Conservation (phyloP, 352 stramenopile species). For the Pythium chondricola region DNA sequence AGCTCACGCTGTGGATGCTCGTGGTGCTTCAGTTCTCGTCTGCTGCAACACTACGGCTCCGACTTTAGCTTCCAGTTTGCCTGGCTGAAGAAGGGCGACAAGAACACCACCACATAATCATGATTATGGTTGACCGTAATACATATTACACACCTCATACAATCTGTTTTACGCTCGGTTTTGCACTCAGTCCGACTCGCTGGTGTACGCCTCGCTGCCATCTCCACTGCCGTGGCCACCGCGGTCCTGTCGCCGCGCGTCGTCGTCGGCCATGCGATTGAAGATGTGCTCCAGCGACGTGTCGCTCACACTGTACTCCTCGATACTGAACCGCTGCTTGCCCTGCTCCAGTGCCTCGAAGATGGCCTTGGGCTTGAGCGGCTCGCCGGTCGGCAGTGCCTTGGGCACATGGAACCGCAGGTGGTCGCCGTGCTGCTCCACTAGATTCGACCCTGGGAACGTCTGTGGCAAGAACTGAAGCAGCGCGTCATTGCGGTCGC, state of each 20-base stretch:
- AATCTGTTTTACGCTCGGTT: too few relatives aligned
- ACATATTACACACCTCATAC: too few relatives aligned
- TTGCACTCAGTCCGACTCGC: too few relatives aligned
- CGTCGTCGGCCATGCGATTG: slow-evolving; percentile 78
- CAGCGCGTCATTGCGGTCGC: slow-evolving; percentile 15
- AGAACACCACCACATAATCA: too few relatives aligned
- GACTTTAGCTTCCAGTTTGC: slow-evolving; percentile 24
- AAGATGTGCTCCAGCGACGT: slow-evolving; percentile 92
- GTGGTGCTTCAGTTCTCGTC: slow-evolving; percentile 12
- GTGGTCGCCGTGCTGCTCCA: slow-evolving; percentile 67
- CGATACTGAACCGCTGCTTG: slow-evolving; percentile 52
- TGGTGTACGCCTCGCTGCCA: too few relatives aligned
- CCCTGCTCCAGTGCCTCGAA: slow-evolving; percentile 75
- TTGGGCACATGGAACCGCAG: slow-evolving; percentile 24
- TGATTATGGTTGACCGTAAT: too few relatives aligned
- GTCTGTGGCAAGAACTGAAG: slow-evolving; percentile 1
- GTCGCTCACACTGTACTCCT: slow-evolving; percentile 87
- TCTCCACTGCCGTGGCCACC: too few relatives aligned
- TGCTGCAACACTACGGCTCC: slow-evolving; percentile 1
- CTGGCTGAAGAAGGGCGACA: slow-evolving; percentile 15
- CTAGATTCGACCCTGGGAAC: slow-evolving; percentile 13
- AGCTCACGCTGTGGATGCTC: slow-evolving; percentile 19
- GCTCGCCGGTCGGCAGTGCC: not conserved
- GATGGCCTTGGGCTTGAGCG: slow-evolving; percentile 24
- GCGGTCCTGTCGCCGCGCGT: not conserved